Conservation (phyloP, 331 rosid species). For the Malus hybrid region DNA sequence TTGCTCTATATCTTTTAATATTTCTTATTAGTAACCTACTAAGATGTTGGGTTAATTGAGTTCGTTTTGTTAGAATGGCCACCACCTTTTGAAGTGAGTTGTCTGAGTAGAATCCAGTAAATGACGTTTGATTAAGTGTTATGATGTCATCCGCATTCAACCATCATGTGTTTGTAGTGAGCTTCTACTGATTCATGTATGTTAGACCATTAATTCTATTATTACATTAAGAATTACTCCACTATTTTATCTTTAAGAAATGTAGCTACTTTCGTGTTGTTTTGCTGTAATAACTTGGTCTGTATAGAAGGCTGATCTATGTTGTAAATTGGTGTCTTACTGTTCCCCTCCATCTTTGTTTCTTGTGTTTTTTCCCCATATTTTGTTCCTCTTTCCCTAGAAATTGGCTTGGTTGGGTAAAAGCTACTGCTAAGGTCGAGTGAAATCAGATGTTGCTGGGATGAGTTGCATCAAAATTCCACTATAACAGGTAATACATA, state of each 20-base stretch:
- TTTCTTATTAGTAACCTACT: background rate
- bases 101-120: background rate
- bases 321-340: conserved; percentile 43
- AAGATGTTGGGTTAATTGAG: background rate
- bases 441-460: conserved; percentile 74
- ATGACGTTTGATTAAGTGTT: background rate
- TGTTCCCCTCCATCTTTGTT: conserved; percentile 32
- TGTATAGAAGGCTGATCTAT: background rate
- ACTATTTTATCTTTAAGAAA: no score
- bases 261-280: no score
- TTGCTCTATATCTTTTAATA: background rate
- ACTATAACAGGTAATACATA: conserved; percentile 57
- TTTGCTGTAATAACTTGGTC: no score
- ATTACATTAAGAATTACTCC: no score
- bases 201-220: no score
- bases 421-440: conserved; percentile 49
- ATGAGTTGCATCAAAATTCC: conserved; percentile 54
- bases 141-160: no score
- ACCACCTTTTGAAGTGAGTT: background rate
- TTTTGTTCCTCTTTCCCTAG: conserved; percentile 20
- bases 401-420: conserved; percentile 65
- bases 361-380: background rate
- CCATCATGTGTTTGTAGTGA: no score
- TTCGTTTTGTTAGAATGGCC: background rate
- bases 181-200: no score